Evolutionary conservation across 805 yeast genomes (phyloP).

Genomic region (Osmozyma mogii): DNA sequence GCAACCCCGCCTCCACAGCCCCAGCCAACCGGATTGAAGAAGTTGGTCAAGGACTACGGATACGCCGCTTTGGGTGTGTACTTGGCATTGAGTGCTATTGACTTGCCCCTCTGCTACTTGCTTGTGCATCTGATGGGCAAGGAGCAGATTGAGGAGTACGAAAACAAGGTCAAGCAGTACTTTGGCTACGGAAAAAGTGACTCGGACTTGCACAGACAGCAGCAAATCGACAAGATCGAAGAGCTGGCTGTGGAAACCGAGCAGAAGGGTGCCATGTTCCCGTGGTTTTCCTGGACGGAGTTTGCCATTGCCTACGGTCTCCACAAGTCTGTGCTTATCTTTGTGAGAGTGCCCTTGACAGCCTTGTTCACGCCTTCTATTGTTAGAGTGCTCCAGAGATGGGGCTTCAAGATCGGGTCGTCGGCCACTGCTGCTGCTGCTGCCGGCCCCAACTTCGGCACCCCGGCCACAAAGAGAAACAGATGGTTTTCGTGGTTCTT

Average conservation of each 20-base stretch:
- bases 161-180: conserved; percentile 48
- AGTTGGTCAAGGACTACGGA: conserved; percentile 78
- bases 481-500: conserved; percentile 58
- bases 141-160: conserved; percentile 64
- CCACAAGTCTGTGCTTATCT: conserved; percentile 71
- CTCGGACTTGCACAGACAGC: conserved; percentile 31
- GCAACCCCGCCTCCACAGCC: conserved; percentile 7
- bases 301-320: conserved; percentile 86
- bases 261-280: conserved; percentile 12
- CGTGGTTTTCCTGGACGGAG: conserved; percentile 62
- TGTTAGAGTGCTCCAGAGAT: conserved; percentile 52
- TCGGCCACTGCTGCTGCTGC: conserved; percentile 38
- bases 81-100: conserved; percentile 61
- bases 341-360: conserved; percentile 80
- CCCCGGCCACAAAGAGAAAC: conserved; percentile 41
- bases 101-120: conserved; percentile 75
- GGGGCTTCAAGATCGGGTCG: conserved; percentile 76
- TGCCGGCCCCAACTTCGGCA: conserved; percentile 41
- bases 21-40: conserved; percentile 45
- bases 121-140: conserved; percentile 84
- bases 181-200: conserved; percentile 56
- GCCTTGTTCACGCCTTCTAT: conserved; percentile 87
- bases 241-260: conserved; percentile 16
- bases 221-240: conserved; percentile 25
- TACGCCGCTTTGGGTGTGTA: conserved; percentile 87